These are phyloP conservation scores for Boletus semigastroideus DNA, from an alignment of 1,284 basidiomycete genomes.

Conservation along the genomic window DNA sequence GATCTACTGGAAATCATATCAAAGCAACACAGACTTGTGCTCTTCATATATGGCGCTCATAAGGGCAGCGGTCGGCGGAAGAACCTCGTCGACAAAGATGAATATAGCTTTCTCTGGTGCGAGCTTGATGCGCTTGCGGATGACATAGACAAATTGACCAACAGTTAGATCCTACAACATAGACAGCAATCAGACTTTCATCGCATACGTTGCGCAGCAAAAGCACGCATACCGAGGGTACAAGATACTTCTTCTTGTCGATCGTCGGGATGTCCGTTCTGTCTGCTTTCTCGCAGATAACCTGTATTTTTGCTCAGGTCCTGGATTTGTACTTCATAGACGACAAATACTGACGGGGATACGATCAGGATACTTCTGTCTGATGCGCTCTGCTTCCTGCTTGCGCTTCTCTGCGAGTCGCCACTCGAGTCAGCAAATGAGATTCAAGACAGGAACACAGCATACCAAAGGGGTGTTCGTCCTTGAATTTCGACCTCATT, in stretches of 20 bases:
- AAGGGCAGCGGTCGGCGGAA: slow-evolving; percentile 95
- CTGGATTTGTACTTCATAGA: slow-evolving; percentile 9
- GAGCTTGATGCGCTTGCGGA: slow-evolving; percentile 99
- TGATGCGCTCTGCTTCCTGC: slow-evolving; percentile 94
- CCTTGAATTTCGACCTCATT: slow-evolving; percentile 99
- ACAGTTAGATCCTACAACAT: slow-evolving; percentile 87
- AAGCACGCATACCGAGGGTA: slow-evolving; percentile 76
- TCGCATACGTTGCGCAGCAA: slow-evolving; percentile 5
- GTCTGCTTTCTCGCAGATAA: slow-evolving; percentile 99
- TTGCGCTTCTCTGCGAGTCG: slow-evolving; percentile 88
- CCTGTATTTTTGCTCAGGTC: slow-evolving; percentile 49
- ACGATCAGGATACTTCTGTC: slow-evolving; percentile 98
- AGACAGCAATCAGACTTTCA: slow-evolving; percentile 22
- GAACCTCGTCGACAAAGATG: slow-evolving; percentile 98
- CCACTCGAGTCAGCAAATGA: slow-evolving; percentile 20
- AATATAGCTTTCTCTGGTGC: slow-evolving; percentile 99
- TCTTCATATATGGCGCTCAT: slow-evolving; percentile 99
- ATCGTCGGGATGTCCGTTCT: slow-evolving; percentile 98
- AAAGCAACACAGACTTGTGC: slow-evolving; percentile 79
- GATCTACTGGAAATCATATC: slow-evolving; percentile 3
- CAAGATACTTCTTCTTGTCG: slow-evolving; percentile 99
- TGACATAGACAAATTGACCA: slow-evolving; percentile 99
- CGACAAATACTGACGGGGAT: slow-evolving; percentile 76
- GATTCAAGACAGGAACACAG: slow-evolving; percentile 28
- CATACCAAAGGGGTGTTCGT: slow-evolving; percentile 97